Conservation (phyloP, 495 filamentous ascomycete genomes). For the Terfezia boudieri region DNA sequence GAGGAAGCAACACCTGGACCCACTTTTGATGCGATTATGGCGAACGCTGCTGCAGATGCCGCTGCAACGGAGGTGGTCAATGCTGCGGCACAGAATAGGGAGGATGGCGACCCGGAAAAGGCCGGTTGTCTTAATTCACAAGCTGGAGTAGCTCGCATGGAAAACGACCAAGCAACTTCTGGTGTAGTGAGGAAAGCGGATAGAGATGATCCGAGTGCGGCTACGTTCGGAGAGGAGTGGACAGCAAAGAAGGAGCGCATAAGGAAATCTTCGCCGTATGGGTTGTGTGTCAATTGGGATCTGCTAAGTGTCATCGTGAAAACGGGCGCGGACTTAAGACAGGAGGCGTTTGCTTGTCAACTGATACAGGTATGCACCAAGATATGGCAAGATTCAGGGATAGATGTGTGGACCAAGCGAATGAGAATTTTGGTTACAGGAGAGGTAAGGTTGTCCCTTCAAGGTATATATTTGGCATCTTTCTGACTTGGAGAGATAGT, state of each 20-base stretch:
- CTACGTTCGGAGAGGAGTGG: conserved; percentile 62
- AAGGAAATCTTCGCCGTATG: conserved; percentile 49
- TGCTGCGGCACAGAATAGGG: conserved; percentile 16
- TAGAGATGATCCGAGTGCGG: conserved; percentile 57
- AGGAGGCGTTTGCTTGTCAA: conserved; percentile 61
- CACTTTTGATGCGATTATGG: conserved; percentile 52
- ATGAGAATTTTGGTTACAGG: conserved; percentile 64
- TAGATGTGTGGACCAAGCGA: conserved; percentile 56
- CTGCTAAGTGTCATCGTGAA: conserved; percentile 60
- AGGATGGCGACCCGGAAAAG: conserved; percentile 23
- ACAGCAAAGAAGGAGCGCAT: conserved; percentile 53
- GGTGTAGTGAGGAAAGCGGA: conserved; percentile 53
- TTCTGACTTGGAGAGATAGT: conserved; percentile 16
- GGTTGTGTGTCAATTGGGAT: conserved; percentile 63
- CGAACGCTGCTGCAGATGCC: conserved; percentile 26
- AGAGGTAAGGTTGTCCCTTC: conserved; percentile 22
- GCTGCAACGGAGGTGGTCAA: conserved; percentile 18
- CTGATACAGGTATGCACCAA: conserved; percentile 51
- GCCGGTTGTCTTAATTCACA: conserved; percentile 31
- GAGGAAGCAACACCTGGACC: conserved; percentile 32
- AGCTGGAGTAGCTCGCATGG: conserved; percentile 53
- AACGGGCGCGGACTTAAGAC: conserved; percentile 50
- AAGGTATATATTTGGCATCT: conserved; percentile 6
- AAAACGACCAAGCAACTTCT: conserved; percentile 59
- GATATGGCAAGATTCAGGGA: conserved; percentile 47